A percentile compares a stretch with the other conserved stretches of the same genome.
These are phyloP conservation scores for Eleusine indica DNA, from an alignment of 176 grass and related monocot genomes.

Conservation along the genomic window DNA sequence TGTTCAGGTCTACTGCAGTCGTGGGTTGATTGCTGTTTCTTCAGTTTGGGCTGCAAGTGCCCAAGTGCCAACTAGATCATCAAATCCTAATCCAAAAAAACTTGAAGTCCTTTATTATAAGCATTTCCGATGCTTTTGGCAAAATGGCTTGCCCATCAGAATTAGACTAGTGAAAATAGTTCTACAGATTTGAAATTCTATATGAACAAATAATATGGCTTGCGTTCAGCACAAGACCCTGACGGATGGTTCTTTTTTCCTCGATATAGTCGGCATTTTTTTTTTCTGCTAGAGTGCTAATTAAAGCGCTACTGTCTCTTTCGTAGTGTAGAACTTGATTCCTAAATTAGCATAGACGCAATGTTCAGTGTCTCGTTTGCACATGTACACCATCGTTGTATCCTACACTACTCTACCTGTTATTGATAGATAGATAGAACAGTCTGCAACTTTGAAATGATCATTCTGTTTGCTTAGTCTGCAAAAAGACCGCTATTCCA, in stretches of 20 bases:
- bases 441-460: neutral
- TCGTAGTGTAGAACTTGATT: neutral
- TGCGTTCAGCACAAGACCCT: too few relatives aligned
- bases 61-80: neutral
- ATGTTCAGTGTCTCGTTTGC: neutral
- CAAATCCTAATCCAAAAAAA: neutral
- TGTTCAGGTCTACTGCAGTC: neutral
- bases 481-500: neutral
- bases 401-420: neutral
- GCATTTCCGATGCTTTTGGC: neutral
- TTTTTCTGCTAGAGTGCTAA: neutral
- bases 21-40: neutral
- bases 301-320: slow-evolving; percentile 12
- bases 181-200: too few relatives aligned
- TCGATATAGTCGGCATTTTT: neutral
- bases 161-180: too few relatives aligned
- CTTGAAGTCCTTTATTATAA: neutral
- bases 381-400: neutral
- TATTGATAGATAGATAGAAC: neutral
- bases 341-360: neutral
- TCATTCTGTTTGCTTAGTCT: neutral
- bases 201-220: too few relatives aligned
- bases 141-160: too few relatives aligned
- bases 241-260: too few relatives aligned
- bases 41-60: neutral